Base-by-base conservation (phyloP, 441 rosid genomes). In the Euphorbia celastroides region DNA sequence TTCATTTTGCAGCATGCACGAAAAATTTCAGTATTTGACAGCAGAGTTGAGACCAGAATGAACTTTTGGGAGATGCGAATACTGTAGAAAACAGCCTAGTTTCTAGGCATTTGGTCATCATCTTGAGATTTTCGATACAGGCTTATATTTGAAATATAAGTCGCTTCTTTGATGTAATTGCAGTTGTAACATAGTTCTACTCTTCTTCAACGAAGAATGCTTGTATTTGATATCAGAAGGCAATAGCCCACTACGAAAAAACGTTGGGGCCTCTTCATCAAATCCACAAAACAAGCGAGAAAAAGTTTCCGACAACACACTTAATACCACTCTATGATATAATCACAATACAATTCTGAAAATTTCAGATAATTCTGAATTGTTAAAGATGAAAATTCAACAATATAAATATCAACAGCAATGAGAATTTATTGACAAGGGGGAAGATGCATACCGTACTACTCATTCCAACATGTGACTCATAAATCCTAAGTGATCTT, bases 401-500 rank as follows among this genome's bases (percentile, higher is more conserved):
- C n/a, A n/a, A 12, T 42, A 30, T 16, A 56, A 17, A 17, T 11
- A 19, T 17, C 26, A 23, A 16, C 12, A 65, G 30, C 19, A 2
- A 41, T 57, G 57, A 73, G 69, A 68, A 55, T 25, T 38, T 62
- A 22, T 30, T 30, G 41, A 70, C 66, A 61, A 57, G 1, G 71
- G 78, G 50, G 63, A 57, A 74, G 81, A 66, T 64, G 67, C 88
- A 60, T 59, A 94, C 99, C 79, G 84, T 80, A 81, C 97, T 94
- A 81, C 99, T 94, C 99, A 94, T 94, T 73, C 99, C 99, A 41
- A 94, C 93, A 79, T 94, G 99, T 51, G 97, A 80, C 83, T 94
- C 99, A 60, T 94, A 94, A 67, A 94, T 89, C 74, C 99, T 85
- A 36, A 94, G 90, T 52, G 97, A 89, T 69, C 83, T 82, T 51